Evolutionary conservation across 2,329 filamentous ascomycete species (phyloP).

Genomic region (Colletotrichum incanum): DNA sequence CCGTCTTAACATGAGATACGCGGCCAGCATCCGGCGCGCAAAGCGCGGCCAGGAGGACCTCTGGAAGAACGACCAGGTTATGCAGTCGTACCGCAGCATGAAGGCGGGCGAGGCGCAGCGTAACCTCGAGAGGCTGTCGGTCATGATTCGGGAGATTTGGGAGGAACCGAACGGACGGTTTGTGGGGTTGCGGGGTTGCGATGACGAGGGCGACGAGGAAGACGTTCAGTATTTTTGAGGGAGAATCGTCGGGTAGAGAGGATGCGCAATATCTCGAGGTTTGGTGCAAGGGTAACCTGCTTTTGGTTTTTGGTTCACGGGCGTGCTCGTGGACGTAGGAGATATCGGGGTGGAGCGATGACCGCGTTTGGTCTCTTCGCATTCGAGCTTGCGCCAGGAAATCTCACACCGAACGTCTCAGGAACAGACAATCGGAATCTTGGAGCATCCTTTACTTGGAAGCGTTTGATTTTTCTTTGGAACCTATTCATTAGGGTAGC

Average conservation of each 20-base stretch:
- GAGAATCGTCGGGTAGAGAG: background rate
- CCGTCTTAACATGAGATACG: constrained; percentile 38
- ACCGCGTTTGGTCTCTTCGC: background rate
- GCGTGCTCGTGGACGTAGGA: background rate
- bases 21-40: constrained; percentile 25
- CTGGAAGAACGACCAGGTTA: constrained; percentile 45
- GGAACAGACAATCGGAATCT: background rate
- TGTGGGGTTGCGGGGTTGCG: constrained; percentile 25
- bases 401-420: background rate
- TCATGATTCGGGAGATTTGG: constrained; percentile 32
- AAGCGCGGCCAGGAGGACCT: constrained; percentile 35
- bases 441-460: background rate
- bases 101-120: constrained; percentile 37
- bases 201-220: constrained; percentile 31
- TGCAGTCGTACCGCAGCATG: constrained; percentile 40
- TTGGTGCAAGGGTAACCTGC: background rate
- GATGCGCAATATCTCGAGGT: background rate
- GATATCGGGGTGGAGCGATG: background rate
- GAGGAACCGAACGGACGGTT: constrained; percentile 23
- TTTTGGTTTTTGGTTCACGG: background rate
- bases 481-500: background rate
- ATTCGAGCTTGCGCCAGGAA: background rate
- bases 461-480: background rate
- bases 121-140: constrained; percentile 29
- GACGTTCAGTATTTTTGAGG: background rate